phyloP scores from a whole-genome alignment of 164 flowering plant species.

The Sedum album region DNA sequence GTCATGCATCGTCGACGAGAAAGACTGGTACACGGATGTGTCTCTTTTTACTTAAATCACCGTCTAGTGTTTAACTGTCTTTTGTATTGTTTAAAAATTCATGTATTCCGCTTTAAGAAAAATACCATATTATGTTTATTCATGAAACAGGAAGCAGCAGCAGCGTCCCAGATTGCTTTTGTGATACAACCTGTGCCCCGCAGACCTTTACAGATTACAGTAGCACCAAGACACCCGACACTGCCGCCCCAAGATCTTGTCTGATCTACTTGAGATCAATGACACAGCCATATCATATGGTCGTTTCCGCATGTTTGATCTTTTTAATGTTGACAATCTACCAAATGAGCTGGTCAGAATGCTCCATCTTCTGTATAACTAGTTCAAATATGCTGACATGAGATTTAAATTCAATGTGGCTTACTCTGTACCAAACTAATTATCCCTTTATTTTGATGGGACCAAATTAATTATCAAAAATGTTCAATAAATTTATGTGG shows the following conservation, averaged over 20 bases:
- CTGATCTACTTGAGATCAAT: neutral
- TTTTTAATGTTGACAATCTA: no score
- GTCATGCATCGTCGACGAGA: slow-evolving; percentile 78
- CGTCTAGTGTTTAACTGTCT: neutral
- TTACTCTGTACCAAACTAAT: no score
- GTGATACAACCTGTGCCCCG: slow-evolving; percentile 66
- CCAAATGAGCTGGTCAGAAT: neutral
- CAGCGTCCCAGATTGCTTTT: slow-evolving; percentile 79
- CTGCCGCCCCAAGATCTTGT: slow-evolving; percentile 31
- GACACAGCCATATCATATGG: no score
- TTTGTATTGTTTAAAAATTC: neutral
- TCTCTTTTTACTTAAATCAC: neutral
- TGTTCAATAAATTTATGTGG: no score
- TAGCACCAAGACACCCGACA: slow-evolving; percentile 35
- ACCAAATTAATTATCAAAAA: no score
- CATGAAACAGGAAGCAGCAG: slow-evolving; percentile 57
- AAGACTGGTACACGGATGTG: slow-evolving; percentile 44
- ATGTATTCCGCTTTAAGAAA: neutral
- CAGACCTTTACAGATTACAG: slow-evolving; percentile 58
- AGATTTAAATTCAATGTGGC: no score
- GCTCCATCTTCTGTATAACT: no score
- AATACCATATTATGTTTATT: neutral
- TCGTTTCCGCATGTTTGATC: neutral
- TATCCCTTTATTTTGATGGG: no score
- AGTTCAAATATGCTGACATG: no score